A percentile compares a stretch with the other conserved stretches of the same genome.
phyloP scores from a whole-genome alignment of 139 green algal species.

The Coccomyxa sp. region DNA sequence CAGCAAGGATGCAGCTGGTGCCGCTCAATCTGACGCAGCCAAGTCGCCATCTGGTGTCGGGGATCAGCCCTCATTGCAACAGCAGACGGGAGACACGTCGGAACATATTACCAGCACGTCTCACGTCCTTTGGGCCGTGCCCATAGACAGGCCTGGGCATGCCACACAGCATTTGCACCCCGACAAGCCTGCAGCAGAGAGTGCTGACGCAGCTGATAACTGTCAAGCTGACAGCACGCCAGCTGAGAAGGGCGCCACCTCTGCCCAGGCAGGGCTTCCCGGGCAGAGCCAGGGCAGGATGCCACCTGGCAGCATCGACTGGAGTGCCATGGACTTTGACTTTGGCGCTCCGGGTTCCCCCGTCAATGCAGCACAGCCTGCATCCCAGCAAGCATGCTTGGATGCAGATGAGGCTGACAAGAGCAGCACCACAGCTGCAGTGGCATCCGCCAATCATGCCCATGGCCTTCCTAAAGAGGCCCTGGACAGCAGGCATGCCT shows the following conservation, averaged over 20 bases:
- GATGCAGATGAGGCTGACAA: not conserved
- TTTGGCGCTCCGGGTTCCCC: too few species aligned
- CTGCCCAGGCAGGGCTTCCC: not conserved
- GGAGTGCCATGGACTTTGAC: not conserved
- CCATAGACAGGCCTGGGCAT: too few species aligned
- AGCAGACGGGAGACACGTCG: too few species aligned
- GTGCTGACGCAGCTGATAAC: not conserved
- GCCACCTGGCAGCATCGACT: too few species aligned
- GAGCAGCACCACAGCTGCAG: not conserved
- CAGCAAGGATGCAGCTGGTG: too few species aligned
- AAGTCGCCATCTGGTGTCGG: too few species aligned
- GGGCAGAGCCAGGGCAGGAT: not conserved
- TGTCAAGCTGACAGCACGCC: not conserved
- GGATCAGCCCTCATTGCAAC: too few species aligned
- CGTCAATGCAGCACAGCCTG: too few species aligned
- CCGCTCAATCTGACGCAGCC: too few species aligned
- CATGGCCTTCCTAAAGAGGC: not conserved
- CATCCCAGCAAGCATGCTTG: not conserved
- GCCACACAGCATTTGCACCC: too few species aligned
- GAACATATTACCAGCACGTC: too few species aligned
- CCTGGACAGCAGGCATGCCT: not conserved
- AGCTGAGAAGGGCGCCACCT: not conserved
- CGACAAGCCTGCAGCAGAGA: not conserved
- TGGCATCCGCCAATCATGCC: not conserved
- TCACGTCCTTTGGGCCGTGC: too few species aligned